These are phyloP conservation scores for Alternaria angustiovoidea DNA, from an alignment of 2,329 filamentous ascomycete species.

Conservation along the genomic window DNA sequence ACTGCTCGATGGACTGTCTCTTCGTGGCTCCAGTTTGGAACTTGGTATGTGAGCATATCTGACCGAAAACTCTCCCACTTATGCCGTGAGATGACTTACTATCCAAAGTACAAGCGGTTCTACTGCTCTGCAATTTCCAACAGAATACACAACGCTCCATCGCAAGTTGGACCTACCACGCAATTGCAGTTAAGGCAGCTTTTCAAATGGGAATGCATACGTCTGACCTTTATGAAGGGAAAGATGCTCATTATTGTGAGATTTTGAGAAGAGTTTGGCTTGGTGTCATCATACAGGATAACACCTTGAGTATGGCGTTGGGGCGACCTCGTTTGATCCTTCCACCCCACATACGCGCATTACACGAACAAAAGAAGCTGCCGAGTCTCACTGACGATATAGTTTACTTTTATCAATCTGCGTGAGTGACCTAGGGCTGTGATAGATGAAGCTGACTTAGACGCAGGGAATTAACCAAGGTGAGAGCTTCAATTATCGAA, in stretches of 20 bases:
- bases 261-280: not conserved
- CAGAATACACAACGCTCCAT: not conserved
- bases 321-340: not conserved
- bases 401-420: not conserved
- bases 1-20: not conserved
- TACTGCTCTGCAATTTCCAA: not conserved
- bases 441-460: not conserved
- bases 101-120: not conserved
- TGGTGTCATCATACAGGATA: not conserved
- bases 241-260: not conserved
- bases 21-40: not conserved
- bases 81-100: not conserved
- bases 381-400: not conserved
- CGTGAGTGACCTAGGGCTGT: not conserved
- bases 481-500: not conserved
- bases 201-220: not conserved
- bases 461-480: not conserved
- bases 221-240: not conserved
- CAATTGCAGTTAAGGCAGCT: not conserved
- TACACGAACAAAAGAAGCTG: not conserved
- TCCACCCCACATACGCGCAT: not conserved
- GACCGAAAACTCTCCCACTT: not conserved
- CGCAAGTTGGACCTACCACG: not conserved
- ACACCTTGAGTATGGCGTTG: not conserved
- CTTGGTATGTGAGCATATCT: not conserved